These are phyloP conservation scores for Posidonia australis DNA, from an alignment of 106 monocot genomes.

Conservation along the genomic window DNA sequence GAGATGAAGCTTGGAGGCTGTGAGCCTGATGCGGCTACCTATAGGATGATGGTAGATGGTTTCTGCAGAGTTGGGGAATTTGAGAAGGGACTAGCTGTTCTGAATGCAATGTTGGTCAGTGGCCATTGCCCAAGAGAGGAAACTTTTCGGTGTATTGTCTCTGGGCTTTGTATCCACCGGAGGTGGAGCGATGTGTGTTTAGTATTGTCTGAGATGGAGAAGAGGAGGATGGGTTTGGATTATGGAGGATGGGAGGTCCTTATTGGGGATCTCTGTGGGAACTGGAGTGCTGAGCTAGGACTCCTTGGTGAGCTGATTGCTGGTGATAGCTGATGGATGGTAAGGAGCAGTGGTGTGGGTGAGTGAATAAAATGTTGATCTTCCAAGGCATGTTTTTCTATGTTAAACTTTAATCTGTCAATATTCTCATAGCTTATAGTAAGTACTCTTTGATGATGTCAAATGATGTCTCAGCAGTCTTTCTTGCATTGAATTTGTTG, in stretches of 20 bases:
- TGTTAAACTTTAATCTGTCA: no score
- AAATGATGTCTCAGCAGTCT: no score
- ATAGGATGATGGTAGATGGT: conserved; percentile 72
- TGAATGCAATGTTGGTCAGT: conserved; percentile 53
- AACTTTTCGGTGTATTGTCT: conserved; percentile 43
- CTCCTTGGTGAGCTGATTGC: conserved; percentile 2
- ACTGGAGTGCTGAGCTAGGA: background rate
- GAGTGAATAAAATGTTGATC: no score
- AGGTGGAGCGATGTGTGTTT: conserved; percentile 48
- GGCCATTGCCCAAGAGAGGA: conserved; percentile 52
- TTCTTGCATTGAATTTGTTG: no score
- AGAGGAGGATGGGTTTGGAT: conserved; percentile 35
- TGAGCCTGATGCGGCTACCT: conserved; percentile 47
- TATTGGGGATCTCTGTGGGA: conserved; percentile 2
- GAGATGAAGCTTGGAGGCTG: conserved; percentile 68
- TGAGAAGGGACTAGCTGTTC: conserved; percentile 47
- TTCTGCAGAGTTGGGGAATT: conserved; percentile 51
- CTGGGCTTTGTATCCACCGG: conserved; percentile 38
- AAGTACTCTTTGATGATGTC: no score
- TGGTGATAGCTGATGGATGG: no score
- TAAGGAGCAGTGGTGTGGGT: no score
- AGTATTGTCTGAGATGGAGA: conserved; percentile 71
- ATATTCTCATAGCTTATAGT: no score
- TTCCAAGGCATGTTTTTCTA: no score
- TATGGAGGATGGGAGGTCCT: conserved; percentile 39